Evolutionary conservation across 345 rosid genomes (phyloP).

Genomic region (Iberis pinnata): DNA sequence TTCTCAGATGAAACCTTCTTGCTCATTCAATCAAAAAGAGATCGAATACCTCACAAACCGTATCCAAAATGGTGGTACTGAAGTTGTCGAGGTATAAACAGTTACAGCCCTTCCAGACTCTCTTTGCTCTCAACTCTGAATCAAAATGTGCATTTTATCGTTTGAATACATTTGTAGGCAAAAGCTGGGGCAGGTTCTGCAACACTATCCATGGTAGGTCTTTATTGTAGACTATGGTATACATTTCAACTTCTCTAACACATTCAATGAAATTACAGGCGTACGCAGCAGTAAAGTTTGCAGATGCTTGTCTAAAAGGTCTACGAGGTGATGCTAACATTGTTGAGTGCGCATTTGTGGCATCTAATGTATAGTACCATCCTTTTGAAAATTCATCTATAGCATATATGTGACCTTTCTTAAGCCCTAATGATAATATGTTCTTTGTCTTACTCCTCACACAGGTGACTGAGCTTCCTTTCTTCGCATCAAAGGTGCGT

Average conservation of each 20-base stretch:
- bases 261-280: constrained; percentile 46
- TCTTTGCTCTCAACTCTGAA: not conserved
- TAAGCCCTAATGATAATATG: not conserved
- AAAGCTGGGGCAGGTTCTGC: constrained; percentile 99
- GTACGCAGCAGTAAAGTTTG: constrained; percentile 95
- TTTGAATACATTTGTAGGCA: constrained; percentile 46
- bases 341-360: constrained; percentile 71
- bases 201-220: constrained; percentile 82
- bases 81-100: constrained; percentile 73
- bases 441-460: not conserved
- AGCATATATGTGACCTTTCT: not conserved
- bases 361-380: constrained; percentile 60
- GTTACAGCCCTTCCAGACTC: not conserved
- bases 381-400: not conserved
- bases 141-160: not conserved
- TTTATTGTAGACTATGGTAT: not conserved
- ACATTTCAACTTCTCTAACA: not conserved
- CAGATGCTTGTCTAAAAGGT: constrained; percentile 81
- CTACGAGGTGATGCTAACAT: constrained; percentile 76
- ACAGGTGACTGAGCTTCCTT: constrained; percentile 95
- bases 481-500: constrained; percentile 82
- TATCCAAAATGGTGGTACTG: constrained; percentile 96
- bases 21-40: constrained; percentile 72
- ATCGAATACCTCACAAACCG: constrained; percentile 77
- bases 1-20: constrained; percentile 86